Evolutionary conservation across 768 basidiomycete species (phyloP).

Genomic region (Boletus sp.): DNA sequence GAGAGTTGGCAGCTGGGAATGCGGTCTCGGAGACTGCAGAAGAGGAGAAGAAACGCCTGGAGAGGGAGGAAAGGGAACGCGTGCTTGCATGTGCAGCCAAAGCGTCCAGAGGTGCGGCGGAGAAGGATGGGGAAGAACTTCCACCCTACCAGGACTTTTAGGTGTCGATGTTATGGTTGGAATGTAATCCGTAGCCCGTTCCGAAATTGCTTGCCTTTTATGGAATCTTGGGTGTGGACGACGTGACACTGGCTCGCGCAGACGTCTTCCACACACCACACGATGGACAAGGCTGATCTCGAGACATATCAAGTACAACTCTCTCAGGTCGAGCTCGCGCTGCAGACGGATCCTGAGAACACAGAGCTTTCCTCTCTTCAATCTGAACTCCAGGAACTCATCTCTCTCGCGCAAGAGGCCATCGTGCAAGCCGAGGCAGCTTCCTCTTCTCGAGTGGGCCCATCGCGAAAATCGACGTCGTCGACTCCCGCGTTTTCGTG

Average conservation of each 20-base stretch:
- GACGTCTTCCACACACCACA: no score
- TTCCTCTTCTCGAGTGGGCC: constrained; percentile 55
- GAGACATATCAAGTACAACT: constrained; percentile 90
- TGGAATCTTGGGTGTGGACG: no score
- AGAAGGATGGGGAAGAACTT: constrained; percentile 33
- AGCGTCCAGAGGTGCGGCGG: constrained; percentile 25
- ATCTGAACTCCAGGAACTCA: constrained; percentile 79
- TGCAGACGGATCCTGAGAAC: constrained; percentile 72
- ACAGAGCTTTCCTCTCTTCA: constrained; percentile 68
- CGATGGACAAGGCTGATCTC: constrained; percentile 63
- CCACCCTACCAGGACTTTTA: constrained; percentile 44
- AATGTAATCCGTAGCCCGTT: background rate
- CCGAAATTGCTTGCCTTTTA: constrained; percentile 14
- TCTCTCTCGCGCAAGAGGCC: constrained; percentile 71
- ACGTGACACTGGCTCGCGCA: no score
- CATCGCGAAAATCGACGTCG: constrained; percentile 51
- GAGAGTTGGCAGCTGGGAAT: constrained; percentile 38
- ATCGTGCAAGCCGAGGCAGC: constrained; percentile 65
- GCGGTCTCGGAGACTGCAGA: constrained; percentile 46
- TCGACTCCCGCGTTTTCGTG: constrained; percentile 54
- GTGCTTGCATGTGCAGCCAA: constrained; percentile 30
- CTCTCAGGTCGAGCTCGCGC: constrained; percentile 80
- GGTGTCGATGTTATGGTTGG: constrained; percentile 3
- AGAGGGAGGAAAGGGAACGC: constrained; percentile 65
- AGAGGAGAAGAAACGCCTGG: constrained; percentile 61